A percentile compares a stretch with the other conserved stretches of the same genome.
phyloP scores from a whole-genome alignment of 768 basidiomycete species.

The Suillus weaverae region DNA sequence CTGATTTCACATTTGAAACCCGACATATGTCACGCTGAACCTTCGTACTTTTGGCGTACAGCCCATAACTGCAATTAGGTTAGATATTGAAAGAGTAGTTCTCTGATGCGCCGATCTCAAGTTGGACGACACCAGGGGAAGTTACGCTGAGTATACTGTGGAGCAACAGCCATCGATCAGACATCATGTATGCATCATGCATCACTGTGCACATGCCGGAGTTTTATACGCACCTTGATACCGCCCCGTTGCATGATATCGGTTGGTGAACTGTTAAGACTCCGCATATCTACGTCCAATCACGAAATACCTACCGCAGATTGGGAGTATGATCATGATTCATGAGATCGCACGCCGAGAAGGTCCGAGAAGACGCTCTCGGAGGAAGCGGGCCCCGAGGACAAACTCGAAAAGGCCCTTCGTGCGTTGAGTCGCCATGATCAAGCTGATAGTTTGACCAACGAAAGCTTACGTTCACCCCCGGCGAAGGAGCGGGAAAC shows the following conservation, averaged over 20 bases:
- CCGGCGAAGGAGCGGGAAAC: neutral
- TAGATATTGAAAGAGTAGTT: neutral
- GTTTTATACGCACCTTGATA: neutral
- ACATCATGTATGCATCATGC: neutral
- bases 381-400: neutral
- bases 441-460: neutral
- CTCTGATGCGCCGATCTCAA: neutral
- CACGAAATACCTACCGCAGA: neutral
- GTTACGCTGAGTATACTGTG: neutral
- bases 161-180: neutral
- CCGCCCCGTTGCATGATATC: neutral
- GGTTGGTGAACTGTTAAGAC: neutral
- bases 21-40: neutral
- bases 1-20: neutral
- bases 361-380: neutral
- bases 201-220: neutral
- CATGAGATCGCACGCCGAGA: neutral
- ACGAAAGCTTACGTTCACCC: neutral
- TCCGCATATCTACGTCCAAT: neutral
- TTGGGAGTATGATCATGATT: neutral
- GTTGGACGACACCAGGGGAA: neutral
- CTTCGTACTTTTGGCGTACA: neutral
- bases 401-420: neutral
- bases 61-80: neutral
- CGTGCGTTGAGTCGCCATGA: neutral